Evolutionary conservation across 1,284 basidiomycete genomes (phyloP).

Genomic region (Ceratobasidium theobromae): DNA sequence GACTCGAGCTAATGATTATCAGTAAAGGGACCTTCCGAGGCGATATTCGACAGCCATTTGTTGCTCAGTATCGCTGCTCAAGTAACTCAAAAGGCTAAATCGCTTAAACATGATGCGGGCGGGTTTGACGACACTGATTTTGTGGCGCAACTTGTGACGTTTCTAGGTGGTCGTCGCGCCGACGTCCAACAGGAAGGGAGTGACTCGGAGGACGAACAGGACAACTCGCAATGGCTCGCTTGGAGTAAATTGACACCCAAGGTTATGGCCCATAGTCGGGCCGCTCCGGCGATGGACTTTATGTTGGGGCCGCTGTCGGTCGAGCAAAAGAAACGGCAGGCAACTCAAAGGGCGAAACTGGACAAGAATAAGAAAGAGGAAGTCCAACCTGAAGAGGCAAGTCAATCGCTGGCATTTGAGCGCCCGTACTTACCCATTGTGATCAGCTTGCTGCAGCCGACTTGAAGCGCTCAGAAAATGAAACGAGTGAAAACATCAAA

Average conservation of each 20-base stretch:
- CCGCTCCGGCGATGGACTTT: slow-evolving; percentile 73
- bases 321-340: slow-evolving; percentile 69
- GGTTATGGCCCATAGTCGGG: slow-evolving; percentile 69
- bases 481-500: slow-evolving; percentile 77
- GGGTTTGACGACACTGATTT: slow-evolving; percentile 86
- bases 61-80: slow-evolving; percentile 21
- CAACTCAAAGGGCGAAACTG: slow-evolving; percentile 62
- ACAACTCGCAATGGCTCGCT: slow-evolving; percentile 54
- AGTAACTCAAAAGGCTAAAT: slow-evolving; percentile 68
- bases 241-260: slow-evolving; percentile 76
- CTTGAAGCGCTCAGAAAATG: slow-evolving; percentile 73
- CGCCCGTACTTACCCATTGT: neutral
- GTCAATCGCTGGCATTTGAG: neutral
- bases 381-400: slow-evolving; percentile 63
- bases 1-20: neutral
- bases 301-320: slow-evolving; percentile 81
- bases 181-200: slow-evolving; percentile 32
- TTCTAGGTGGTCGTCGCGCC: slow-evolving; percentile 62
- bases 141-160: slow-evolving; percentile 65
- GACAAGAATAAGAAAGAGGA: slow-evolving; percentile 72
- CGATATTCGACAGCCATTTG: slow-evolving; percentile 56
- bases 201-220: slow-evolving; percentile 51
- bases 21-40: slow-evolving; percentile 32
- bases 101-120: slow-evolving; percentile 79
- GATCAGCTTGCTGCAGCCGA: slow-evolving; percentile 64